Evolutionary conservation across 192 early-diverging fungal genomes (phyloP), one percentile per base, ranked within the genome.

Genomic region (Coemansia sp.): DNA sequence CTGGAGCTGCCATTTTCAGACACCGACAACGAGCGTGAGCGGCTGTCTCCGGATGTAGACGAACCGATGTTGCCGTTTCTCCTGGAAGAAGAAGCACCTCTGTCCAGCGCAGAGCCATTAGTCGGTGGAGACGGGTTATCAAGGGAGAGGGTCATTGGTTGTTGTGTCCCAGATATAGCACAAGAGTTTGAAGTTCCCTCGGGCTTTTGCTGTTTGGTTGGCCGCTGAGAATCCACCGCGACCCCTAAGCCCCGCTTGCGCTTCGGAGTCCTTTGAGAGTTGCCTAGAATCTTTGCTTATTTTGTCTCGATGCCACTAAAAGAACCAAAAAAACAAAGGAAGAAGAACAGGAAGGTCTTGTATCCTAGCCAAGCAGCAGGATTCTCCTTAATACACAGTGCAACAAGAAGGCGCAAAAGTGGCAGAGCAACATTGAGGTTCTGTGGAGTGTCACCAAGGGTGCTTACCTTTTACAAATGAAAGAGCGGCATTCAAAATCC

Each of bases 241-340:
- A 65, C 64, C 57, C 64, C 59, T 55, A 68, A 61, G 71, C 71
- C 70, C 68, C 67, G 79, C 50, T 66, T 77, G 71, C 75, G 75
- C 72, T 82, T 77, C 58, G 79, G 68, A 51, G 75, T 67, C n/a
- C 64, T 66, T 32, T 68, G 70, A 17, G 75, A 74, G 43, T 70
- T 72, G 79, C 79, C 74, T 54, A 74, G 66, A 82, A 82, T 77
- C 69, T 74, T 77, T 72, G 63, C 40, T 41, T 59, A 59, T 59
- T 59, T 59, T 16, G 57, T 22, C 60, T 61, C 46, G 64, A 48
- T 69, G 55, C 65, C 65, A 65, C 71, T 72, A 72, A 41, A 67
- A 5, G n/a, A 45, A 67, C 13, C 48, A 64, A 32, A 16, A 20
- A 64, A 64, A 64, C 4, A 19, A 49, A 25, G 37, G 37, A 32